Base-by-base conservation (phyloP, 305 asterid species). In the Fraxinus baroniana region DNA sequence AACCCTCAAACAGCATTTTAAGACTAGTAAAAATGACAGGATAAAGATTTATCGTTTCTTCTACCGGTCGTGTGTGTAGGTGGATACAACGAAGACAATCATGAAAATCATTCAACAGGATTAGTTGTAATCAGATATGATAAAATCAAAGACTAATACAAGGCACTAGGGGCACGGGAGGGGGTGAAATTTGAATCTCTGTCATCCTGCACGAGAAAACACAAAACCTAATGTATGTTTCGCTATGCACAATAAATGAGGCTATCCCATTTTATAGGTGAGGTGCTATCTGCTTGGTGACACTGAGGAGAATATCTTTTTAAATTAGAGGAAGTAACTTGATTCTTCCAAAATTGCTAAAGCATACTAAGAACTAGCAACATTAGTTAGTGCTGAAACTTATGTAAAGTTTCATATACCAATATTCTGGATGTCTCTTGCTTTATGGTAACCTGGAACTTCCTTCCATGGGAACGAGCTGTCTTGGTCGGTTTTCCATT, bases 381-480 rank as follows among this genome's bases (percentile, higher is more conserved):
- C 26, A 70, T 15, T 44, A 83, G 15, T 73, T 8, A 41, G 78
- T 7, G 24, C 3, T 70, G 74, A 64, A 79, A 70, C 0, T 9
- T 76, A 15, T 12, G 80, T 77, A 75, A 46, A 70, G 35, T 32
- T 74, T 35, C 79, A 20, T 13, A 46, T 92, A 94, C 98, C 98
- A 94, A 87, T 86, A 93, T 86, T 82, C 97, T 86, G 18, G 98
- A 92, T 13, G 97, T 93, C 86, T 94, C 98, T 83, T 94, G 97
- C 90, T 89, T 90, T 82, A 94, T 52, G 0, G 97, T 91, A 82
- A 94, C 97, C 86, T 93, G 98, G 85, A 94, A 93, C 90, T 94
- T 94, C 89, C 84, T 93, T 46, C 98, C 97, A 84, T 93, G 98
- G 17, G 98, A 93, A 78, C 97, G 97, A 72, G 97, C 98, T 2